These are phyloP conservation scores for Gossypium herbaceum DNA, from an alignment of 345 rosid genomes.

Conservation along the genomic window DNA sequence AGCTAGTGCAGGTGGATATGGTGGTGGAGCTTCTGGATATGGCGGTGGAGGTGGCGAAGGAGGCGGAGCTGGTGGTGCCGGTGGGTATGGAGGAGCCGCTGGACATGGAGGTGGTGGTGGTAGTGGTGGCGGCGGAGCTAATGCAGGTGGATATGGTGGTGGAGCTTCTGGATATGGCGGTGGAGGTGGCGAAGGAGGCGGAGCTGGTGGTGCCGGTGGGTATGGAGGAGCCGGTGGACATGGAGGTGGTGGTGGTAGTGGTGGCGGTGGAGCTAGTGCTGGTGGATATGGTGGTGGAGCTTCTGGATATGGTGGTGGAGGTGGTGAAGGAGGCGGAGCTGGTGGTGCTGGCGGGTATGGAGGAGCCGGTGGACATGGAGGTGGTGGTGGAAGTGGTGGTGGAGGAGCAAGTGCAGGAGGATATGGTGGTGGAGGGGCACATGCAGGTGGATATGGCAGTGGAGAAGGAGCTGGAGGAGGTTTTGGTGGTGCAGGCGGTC, in stretches of 20 bases:
- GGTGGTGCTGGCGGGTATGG: not conserved
- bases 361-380: constrained; percentile 22
- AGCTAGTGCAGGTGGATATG: constrained; percentile 12
- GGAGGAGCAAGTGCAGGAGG: constrained; percentile 13
- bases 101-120: constrained; percentile 8
- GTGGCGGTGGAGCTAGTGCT: constrained; percentile 3
- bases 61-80: not conserved
- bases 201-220: constrained; percentile 15
- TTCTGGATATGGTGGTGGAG: constrained; percentile 10
- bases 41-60: not conserved
- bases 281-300: constrained; percentile 19
- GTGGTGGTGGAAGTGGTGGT: constrained; percentile 22
- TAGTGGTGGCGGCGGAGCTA: not conserved
- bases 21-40: constrained; percentile 17
- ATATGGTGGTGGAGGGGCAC: constrained; percentile 16
- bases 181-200: not conserved
- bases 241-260: constrained; percentile 28
- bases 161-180: not conserved
- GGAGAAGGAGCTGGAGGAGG: constrained; percentile 11
- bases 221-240: constrained; percentile 14
- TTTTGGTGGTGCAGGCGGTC: not conserved
- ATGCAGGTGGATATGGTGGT: not conserved
- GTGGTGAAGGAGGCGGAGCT: not conserved
- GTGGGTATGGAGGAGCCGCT: not conserved
- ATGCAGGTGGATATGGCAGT: constrained; percentile 7